Evolutionary conservation across 1,284 basidiomycete genomes (phyloP).

Genomic region (Blastosporella zonata): DNA sequence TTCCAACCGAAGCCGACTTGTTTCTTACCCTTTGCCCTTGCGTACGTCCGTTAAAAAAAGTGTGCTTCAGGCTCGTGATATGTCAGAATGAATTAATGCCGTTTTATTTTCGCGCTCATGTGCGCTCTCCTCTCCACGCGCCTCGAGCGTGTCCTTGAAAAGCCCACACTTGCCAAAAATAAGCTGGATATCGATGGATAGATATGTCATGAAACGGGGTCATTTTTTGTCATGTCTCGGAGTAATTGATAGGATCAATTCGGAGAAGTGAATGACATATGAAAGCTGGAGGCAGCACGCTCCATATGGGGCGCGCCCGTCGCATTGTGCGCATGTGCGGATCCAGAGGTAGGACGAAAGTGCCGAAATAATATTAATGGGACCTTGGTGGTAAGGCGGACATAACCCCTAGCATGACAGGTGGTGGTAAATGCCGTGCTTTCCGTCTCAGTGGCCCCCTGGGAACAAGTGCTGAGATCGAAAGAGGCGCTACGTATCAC

Average conservation of each 20-base stretch:
- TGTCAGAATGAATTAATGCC: too few species aligned
- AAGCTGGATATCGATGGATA: slow-evolving; percentile 5
- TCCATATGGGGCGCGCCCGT: background rate
- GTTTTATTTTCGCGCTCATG: background rate
- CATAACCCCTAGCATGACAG: background rate
- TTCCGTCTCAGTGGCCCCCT: too few species aligned
- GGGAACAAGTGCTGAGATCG: too few species aligned
- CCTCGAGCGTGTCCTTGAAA: background rate
- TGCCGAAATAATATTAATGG: background rate
- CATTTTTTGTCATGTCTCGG: background rate
- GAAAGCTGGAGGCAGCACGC: background rate
- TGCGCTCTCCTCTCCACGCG: too few species aligned
- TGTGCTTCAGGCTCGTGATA: too few species aligned
- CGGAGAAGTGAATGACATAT: background rate
- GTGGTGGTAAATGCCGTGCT: too few species aligned
- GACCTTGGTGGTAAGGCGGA: background rate
- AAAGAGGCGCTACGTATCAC: too few species aligned
- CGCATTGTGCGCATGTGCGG: too few species aligned
- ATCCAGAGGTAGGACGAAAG: background rate
- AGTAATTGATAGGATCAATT: background rate
- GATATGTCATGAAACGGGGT: slow-evolving; percentile 16
- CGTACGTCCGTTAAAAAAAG: too few species aligned
- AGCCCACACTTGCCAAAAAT: slow-evolving; percentile 1
- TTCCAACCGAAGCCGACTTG: too few species aligned
- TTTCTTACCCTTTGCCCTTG: too few species aligned